Base-by-base conservation (phyloP, 108 stramenopile species). In the Cyclotella sp. region DNA sequence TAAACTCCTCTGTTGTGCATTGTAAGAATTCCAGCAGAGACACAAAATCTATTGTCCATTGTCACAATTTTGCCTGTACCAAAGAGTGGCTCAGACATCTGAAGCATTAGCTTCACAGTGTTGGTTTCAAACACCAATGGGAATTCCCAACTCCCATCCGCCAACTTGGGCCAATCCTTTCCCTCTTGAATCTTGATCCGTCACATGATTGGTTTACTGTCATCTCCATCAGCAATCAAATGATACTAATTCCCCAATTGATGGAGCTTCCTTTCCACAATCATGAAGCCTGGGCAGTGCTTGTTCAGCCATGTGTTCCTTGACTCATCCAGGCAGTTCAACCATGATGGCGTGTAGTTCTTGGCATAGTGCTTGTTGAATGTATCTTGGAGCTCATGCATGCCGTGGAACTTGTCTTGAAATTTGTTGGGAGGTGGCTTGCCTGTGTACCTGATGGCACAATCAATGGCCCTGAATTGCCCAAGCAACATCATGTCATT, bases 241-340 rank as follows among this genome's bases (percentile, higher is more conserved):
- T 74, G 73, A 24, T 66, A 64, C 47, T 74, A 62, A 5, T 74
- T 74, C 1, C 63, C n/a, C n/a, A n/a, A n/a, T n/a, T n/a, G n/a
- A n/a, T n/a, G n/a, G n/a, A n/a, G n/a, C 73, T 19, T 26, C 16
- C 62, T 40, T 4, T 16, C 42, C 18, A 74, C 63, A 5, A 74
- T 27, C 57, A 77, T 77, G 29, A 61, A 70, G 0, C 76, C 76
- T 15, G 76, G 76, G 34, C 63, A 64, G 24, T 27, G 42, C 16
- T 69, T 41, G 39, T 60, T 54, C 0, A 44, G 8, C 76, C 76
- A 77, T 0, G 42, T 14, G 24, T 26, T 70, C 55, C 69, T 70
- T 0, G 45, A 49, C 43, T 70, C 61, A 30, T 77, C 76, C 0
- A 77, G 41, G 43, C 68, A 69, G 9, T 14, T 42, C 8, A 77